These are phyloP conservation scores for Vitis cinerea DNA, from an alignment of 164 flowering plant species.

Conservation along the genomic window DNA sequence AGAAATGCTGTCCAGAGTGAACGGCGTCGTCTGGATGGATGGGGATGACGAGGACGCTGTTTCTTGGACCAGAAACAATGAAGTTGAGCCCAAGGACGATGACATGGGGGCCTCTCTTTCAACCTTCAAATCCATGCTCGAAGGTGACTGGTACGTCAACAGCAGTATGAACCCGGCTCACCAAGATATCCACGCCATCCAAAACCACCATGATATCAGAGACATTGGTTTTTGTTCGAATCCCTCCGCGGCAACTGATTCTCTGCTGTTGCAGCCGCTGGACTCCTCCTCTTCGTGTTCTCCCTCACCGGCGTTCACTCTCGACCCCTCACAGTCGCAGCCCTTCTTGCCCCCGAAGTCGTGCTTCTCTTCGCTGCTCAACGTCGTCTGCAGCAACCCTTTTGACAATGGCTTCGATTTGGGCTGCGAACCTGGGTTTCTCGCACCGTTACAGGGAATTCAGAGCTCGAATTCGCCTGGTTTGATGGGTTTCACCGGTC, in stretches of 20 bases:
- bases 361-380: conserved; percentile 22
- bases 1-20: conserved; percentile 22
- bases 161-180: background rate
- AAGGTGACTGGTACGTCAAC: conserved; percentile 12
- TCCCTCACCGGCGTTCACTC: conserved; percentile 21
- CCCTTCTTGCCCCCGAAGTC: conserved; percentile 17
- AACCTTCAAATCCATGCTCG: conserved; percentile 34
- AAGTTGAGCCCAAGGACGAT: background rate
- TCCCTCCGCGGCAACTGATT: background rate
- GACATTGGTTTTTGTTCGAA: conserved; percentile 11
- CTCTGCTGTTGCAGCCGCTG: conserved; percentile 15
- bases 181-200: conserved; percentile 3
- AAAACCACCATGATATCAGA: conserved; percentile 6
- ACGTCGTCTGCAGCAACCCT: conserved; percentile 14
- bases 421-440: conserved; percentile 18
- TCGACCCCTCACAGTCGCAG: conserved; percentile 25
- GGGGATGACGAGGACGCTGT: conserved; percentile 16
- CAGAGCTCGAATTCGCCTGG: conserved; percentile 8
- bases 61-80: conserved; percentile 21
- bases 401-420: conserved; percentile 29
- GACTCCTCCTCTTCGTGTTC: conserved; percentile 29
- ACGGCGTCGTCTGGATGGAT: conserved; percentile 26
- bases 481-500: conserved; percentile 20
- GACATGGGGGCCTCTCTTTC: conserved; percentile 11
- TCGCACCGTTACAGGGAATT: conserved; percentile 9